Base-by-base conservation (phyloP, 2,329 filamentous ascomycete species). In the Alternaria alternata region DNA sequence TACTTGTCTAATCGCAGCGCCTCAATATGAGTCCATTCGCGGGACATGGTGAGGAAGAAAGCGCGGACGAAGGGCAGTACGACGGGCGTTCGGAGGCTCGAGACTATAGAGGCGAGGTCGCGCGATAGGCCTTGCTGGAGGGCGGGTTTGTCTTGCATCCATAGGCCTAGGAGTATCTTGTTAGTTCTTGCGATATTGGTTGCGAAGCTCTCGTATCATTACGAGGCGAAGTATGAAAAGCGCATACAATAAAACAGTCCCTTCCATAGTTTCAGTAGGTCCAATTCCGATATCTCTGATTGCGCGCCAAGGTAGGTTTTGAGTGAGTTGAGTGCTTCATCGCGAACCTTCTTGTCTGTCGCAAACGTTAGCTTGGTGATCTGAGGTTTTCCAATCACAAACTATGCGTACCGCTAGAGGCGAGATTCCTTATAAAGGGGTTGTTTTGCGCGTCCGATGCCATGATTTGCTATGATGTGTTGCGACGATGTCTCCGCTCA, bases 261-360 rank as follows among this genome's bases (percentile, higher is more conserved):
- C 76, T 96, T 96, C 93, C 93, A 97, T 66, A 98, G 86, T 82
- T 97, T 97, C 62, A 94, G 84, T 51, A 92, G 83, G 66, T 97
- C 93, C 67, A 91, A 78, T 41, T 87, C 82, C 18, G 87, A 81
- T 62, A 97, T 87, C 54, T 85, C 55, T 78, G 83, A 70, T 41
- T 86, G 85, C 62, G 87, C 84, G 63, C 87, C 85, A 76, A 98
- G 89, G 83, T 92, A 97, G 51, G 88, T 86, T 67, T 89, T 88
- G 28, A 98, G 88, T 48, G 91, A 92, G 54, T 86, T 82, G 77
- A 97, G 86, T 55, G 93, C 91, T 64, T 90, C 86, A 75, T 91
- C 91, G 75, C 93, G 91, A 58, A 87, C 88, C 79, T 89, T 89
- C 75, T 91, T 89, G 80, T 96, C 93, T 96, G 72, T 55, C 56